Base-by-base conservation (phyloP, 345 rosid genomes). In the Lumnitzera littorea region DNA sequence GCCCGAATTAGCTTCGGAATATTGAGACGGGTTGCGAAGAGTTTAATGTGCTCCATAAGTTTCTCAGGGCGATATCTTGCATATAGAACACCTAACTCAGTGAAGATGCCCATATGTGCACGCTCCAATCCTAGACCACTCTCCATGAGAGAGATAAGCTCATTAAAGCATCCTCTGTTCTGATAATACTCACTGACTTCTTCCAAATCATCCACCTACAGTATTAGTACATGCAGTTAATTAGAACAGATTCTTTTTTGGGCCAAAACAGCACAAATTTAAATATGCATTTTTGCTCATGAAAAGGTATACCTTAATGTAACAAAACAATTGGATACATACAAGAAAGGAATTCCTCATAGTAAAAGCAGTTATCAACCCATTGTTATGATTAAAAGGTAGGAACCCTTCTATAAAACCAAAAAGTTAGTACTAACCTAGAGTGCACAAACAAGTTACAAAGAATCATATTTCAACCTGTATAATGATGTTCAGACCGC, bases 51-150 rank as follows among this genome's bases (percentile, higher is more conserved):
- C 75, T 91, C 98, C 95, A 91, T 91, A 55, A 91, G 95, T 70
- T 91, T 91, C 80, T 91, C 96, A 48, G 78, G 78, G n/a, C 96
- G 90, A 58, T 89, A 92, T 84, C 96, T 89, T n/a, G 96, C 96
- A 74, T 92, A 92, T 23, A 92, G 73, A 66, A 92, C 97, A 74
- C 98, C 98, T 81, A 92, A 74, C 83, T 92, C 97, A 0, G 98
- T 92, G 70, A 92, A 92, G 51, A 89, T 92, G 24, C 96, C 98
- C 98, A 92, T 89, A 73, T 92, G 98, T 23, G 96, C 98, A 31
- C 96, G 96, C 76, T 92, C 98, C 58, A 92, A 76, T 50, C 98
- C 96, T 41, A 92, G 76, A 61, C 98, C 98, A 71, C 98, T 92
- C 83, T 92, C 96, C 96, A 89, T 87, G 58, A 92, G 92, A 65